phyloP scores from a whole-genome alignment of 805 yeast species.

The Maudiozyma turicensis region DNA sequence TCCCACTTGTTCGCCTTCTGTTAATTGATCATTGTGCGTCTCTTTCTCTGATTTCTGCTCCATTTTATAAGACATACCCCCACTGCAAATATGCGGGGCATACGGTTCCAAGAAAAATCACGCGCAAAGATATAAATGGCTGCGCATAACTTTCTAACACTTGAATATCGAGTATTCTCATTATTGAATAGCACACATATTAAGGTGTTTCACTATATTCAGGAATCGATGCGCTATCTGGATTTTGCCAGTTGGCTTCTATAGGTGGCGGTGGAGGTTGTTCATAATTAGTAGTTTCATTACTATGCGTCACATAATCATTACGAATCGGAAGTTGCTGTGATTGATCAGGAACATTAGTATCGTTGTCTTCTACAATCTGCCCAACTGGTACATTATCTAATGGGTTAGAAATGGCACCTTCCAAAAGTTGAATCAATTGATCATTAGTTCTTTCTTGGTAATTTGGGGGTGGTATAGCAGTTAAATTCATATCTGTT shows the following conservation, averaged over 20 bases:
- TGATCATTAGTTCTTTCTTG: constrained; percentile 34
- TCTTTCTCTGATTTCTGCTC: not conserved
- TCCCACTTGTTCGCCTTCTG: not conserved
- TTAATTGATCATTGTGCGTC: not conserved
- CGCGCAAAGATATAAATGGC: not conserved
- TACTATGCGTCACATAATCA: not conserved
- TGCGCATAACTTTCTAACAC: not conserved
- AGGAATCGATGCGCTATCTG: not conserved
- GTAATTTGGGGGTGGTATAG: constrained; percentile 60
- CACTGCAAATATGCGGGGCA: not conserved
- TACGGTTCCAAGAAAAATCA: not conserved
- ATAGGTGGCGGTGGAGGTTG: not conserved
- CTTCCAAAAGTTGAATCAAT: constrained; percentile 1
- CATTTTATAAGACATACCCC: not conserved
- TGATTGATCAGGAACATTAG: not conserved
- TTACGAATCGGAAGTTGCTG: not conserved
- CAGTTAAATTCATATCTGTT: not conserved
- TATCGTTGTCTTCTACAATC: too few species aligned
- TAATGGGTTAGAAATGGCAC: too few species aligned
- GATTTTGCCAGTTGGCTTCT: not conserved
- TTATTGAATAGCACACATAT: not conserved
- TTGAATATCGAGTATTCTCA: not conserved
- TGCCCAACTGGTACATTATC: not conserved
- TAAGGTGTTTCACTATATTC: constrained; percentile 1
- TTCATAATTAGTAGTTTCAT: not conserved